Conservation (phyloP, 1,284 basidiomycete genomes). For the Sutorius eximius region DNA sequence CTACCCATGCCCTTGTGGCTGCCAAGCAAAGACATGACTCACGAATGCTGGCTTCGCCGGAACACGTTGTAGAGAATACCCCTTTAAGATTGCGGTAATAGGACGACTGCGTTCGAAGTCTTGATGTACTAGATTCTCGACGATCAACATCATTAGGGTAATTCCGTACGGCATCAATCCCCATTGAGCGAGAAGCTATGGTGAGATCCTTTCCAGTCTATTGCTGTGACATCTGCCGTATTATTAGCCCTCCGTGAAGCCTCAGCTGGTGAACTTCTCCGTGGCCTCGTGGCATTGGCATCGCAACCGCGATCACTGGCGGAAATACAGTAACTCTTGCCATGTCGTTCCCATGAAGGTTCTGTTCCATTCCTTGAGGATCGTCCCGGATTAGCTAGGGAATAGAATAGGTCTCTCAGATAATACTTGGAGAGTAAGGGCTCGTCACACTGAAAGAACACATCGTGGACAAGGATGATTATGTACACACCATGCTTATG, state of each 20-base stretch:
- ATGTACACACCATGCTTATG: too few relatives aligned
- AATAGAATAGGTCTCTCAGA: too few relatives aligned
- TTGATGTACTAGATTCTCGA: background rate
- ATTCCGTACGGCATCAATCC: background rate
- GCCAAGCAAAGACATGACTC: background rate
- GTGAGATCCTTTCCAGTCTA: slow-evolving; percentile 7
- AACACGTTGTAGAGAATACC: too few relatives aligned
- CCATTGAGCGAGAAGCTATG: background rate
- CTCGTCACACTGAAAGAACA: too few relatives aligned
- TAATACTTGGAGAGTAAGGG: too few relatives aligned
- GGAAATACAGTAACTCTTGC: slow-evolving; percentile 1
- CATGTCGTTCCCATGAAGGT: background rate
- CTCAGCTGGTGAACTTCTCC: too few relatives aligned
- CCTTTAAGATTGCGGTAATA: background rate
- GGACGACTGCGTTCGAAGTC: background rate
- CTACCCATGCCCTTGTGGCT: background rate
- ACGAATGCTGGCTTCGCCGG: too few relatives aligned
- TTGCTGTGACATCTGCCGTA: background rate
- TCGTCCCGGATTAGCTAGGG: too few relatives aligned
- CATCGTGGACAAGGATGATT: too few relatives aligned
- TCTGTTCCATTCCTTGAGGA: background rate
- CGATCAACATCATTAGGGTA: background rate
- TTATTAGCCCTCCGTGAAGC: too few relatives aligned
- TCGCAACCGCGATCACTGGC: slow-evolving; percentile 12
- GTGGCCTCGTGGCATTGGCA: slow-evolving; percentile 14